Evolutionary conservation across 2,329 filamentous ascomycete genomes (phyloP).

Genomic region (Huntiella omanensis): DNA sequence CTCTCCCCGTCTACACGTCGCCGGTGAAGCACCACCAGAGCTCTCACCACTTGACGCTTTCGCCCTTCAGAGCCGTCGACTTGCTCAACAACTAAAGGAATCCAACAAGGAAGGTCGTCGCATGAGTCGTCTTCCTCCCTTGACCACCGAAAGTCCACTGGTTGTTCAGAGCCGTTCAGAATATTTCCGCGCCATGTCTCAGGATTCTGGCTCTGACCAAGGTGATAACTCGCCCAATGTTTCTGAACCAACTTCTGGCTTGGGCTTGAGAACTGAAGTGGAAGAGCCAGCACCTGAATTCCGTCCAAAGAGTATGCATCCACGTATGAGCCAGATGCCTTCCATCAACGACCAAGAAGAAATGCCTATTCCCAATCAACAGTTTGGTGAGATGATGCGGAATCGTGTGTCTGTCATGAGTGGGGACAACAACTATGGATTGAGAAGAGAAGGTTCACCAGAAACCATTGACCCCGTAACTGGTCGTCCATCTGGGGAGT

Average conservation of each 20-base stretch:
- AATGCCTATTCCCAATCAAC: conserved; percentile 4
- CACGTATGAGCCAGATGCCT: conserved; percentile 47
- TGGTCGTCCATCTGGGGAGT: conserved; percentile 27
- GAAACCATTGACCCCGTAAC: conserved; percentile 20
- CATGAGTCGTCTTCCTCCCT: conserved; percentile 68
- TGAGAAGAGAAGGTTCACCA: conserved; percentile 39
- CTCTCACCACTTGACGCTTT: conserved; percentile 92
- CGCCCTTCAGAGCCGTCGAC: conserved; percentile 70
- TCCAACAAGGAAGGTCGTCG: conserved; percentile 54
- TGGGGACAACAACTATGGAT: conserved; percentile 24
- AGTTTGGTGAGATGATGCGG: conserved; percentile 10
- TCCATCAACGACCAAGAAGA: conserved; percentile 20
- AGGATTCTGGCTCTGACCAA: conserved; percentile 30
- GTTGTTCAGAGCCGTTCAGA: conserved; percentile 55
- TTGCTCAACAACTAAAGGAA: conserved; percentile 75
- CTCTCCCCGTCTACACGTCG: conserved; percentile 59
- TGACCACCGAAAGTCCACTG: conserved; percentile 67
- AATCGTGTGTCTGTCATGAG: conserved; percentile 4
- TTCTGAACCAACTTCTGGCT: conserved; percentile 18
- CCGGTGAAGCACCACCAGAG: conserved; percentile 69
- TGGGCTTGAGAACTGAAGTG: conserved; percentile 34
- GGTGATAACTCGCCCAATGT: conserved; percentile 13
- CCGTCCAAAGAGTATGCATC: conserved; percentile 56
- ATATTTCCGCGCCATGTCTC: conserved; percentile 60
- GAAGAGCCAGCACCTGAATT: conserved; percentile 35